Base-by-base conservation (phyloP, 2,329 filamentous ascomycete genomes). In the Colletotrichum chrysophilum region DNA sequence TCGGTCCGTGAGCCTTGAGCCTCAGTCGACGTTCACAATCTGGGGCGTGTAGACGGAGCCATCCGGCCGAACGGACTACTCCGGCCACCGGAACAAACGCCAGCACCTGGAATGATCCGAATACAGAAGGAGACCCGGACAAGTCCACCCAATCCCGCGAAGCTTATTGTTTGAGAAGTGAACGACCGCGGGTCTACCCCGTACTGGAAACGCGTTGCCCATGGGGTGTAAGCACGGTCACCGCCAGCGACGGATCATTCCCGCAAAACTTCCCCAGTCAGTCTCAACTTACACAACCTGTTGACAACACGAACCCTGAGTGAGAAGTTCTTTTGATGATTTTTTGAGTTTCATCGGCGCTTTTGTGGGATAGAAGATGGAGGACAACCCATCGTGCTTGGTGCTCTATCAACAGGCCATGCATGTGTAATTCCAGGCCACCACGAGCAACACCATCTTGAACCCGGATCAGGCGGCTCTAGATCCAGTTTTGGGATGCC, bases 301-400 rank as follows among this genome's bases (percentile, higher is more conserved):
- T 52, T 13, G 10, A 0, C 43, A 52, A 13, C 0, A 52, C 2
- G 43, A 52, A 52, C n/a, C n/a, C 6, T 21, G 43, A 52, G 2
- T 52, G n/a, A 21, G 0, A 52, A 0, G 9, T 4, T 21, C 3
- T 52, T 52, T 1, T 4, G 4, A 21, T 5, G 4, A 10, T 24
- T 52, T 52, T n/a, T 5, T 2, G n/a, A 7, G 43, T 48, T 48
- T 48, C 38, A 48, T 2, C 10, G 1, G 9, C 1, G 4, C 12
- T 12, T 8, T 18, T 21, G 18, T n/a, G 5, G 38, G 18, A 48
- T 48, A 1, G n/a, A 9, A 48, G 8, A 48, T 48, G 38, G 2
- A 3, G 18, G 7, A n/a, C 38, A 48, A 48, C 12, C 5, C 0
- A 0, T 12, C 7, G 21, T 48, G 38, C 38, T 5, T 6, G 18